These are phyloP conservation scores for Ogataea hybrid DNA, from an alignment of 1,139 yeast genomes.

Conservation along the genomic window DNA sequence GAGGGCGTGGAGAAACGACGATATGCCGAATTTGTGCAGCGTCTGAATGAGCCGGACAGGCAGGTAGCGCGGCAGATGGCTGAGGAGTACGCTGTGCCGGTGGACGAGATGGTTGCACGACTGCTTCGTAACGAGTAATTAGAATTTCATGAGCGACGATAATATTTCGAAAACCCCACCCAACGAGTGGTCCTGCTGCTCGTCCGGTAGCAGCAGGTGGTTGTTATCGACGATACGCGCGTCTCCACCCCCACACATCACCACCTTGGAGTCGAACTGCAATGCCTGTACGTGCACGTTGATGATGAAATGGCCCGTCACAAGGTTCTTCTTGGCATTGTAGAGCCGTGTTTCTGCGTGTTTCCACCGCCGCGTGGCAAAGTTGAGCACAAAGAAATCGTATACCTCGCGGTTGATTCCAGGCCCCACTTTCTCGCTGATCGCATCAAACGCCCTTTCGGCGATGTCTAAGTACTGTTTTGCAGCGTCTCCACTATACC, in stretches of 20 bases:
- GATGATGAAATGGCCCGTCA: constrained; percentile 1
- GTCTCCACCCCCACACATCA: constrained; percentile 27
- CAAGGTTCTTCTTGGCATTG: neutral
- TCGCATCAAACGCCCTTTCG: neutral
- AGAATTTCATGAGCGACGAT: constrained; percentile 21
- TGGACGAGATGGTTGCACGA: constrained; percentile 11
- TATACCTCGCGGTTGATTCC: neutral
- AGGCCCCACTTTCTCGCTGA: neutral
- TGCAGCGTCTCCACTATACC: neutral
- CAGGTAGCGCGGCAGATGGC: constrained; percentile 5
- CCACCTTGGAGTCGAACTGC: constrained; percentile 23
- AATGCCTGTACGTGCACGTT: constrained; percentile 15
- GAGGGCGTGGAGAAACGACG: constrained; percentile 17
- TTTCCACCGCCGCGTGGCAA: constrained; percentile 20
- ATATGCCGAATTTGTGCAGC: constrained; percentile 11
- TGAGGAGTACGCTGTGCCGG: constrained; percentile 7
- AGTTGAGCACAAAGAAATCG: constrained; percentile 12
- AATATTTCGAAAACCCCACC: constrained; percentile 20
- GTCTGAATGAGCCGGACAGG: constrained; percentile 9
- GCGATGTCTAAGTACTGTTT: neutral
- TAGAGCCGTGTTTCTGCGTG: constrained; percentile 4
- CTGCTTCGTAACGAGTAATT: constrained; percentile 1
- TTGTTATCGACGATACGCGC: constrained; percentile 14
- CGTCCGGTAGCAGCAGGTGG: constrained; percentile 8
- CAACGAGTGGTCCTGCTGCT: neutral